Evolutionary conservation across 129 eudicot genomes (phyloP).

Genomic region (Helianthus tuberosus): DNA sequence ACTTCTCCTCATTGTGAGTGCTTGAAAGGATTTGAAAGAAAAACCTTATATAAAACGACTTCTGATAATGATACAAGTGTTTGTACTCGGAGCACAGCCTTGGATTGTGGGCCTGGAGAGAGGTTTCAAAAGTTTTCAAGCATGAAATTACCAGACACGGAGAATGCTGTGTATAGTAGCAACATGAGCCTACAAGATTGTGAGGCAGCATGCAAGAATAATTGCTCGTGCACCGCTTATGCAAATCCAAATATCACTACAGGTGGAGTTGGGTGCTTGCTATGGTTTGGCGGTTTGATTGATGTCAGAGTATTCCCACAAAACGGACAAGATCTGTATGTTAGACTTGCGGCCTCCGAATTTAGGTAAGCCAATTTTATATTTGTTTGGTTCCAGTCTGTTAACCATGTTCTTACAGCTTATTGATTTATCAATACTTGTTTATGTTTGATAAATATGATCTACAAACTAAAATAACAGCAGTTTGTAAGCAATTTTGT

Average conservation of each 20-base stretch:
- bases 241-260: constrained; percentile 19
- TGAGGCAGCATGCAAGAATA: too few relatives aligned
- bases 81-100: constrained; percentile 18
- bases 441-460: too few relatives aligned
- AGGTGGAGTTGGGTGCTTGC: constrained; percentile 51
- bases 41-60: background rate
- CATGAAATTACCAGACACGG: constrained; percentile 35
- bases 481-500: too few relatives aligned
- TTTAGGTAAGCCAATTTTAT: constrained; percentile 1
- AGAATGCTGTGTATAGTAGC: background rate
- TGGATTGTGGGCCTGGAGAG: constrained; percentile 29
- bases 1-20: constrained; percentile 26
- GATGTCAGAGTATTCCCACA: too few relatives aligned
- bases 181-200: too few relatives aligned
- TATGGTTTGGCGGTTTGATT: constrained; percentile 21
- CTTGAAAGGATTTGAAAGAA: constrained; percentile 32
- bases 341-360: constrained; percentile 17
- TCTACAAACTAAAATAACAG: background rate
- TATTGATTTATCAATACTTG: background rate
- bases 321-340: too few relatives aligned
- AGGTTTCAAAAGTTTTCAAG: constrained; percentile 25
- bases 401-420: too few relatives aligned
- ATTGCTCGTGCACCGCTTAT: too few relatives aligned
- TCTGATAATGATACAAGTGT: constrained; percentile 26
- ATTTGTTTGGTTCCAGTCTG: background rate